Evolutionary conservation across 768 basidiomycete species (phyloP).

Genomic region (Russula virescens): DNA sequence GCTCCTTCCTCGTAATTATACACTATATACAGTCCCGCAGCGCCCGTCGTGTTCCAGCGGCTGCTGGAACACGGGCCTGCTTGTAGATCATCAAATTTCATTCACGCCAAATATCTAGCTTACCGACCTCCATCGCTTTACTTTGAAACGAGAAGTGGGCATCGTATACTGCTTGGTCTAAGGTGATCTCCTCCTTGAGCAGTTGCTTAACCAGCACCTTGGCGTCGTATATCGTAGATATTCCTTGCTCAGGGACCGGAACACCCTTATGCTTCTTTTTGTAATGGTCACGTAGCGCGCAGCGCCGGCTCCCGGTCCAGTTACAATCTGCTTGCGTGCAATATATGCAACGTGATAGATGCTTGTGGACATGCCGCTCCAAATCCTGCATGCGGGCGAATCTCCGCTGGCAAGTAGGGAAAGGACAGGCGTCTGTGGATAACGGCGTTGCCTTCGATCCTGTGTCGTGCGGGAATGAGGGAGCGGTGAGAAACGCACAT

Average conservation of each 20-base stretch:
- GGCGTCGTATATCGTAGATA: conserved; percentile 1
- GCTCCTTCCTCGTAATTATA: neutral
- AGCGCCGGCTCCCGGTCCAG: neutral
- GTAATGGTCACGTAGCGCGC: neutral
- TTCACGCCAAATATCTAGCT: neutral
- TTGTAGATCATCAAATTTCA: neutral
- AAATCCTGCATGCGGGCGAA: neutral
- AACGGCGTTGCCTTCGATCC: neutral
- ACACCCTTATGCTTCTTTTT: neutral
- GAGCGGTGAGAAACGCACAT: neutral
- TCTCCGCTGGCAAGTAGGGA: neutral
- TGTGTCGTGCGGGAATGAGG: neutral
- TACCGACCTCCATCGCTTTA: neutral
- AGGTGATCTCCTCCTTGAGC: neutral
- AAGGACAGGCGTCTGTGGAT: neutral
- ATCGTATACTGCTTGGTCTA: neutral
- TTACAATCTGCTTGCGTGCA: neutral
- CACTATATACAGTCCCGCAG: neutral
- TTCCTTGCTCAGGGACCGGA: neutral
- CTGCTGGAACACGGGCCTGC: too few species aligned
- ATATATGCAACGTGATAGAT: neutral
- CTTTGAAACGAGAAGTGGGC: neutral
- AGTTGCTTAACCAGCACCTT: neutral
- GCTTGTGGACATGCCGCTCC: neutral
- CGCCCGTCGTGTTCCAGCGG: too few species aligned